A percentile compares a stretch with the other conserved stretches of the same genome.
Conservation (phyloP, 2,329 filamentous ascomycete species). For the Aspergillus ochraceoroseus region DNA sequence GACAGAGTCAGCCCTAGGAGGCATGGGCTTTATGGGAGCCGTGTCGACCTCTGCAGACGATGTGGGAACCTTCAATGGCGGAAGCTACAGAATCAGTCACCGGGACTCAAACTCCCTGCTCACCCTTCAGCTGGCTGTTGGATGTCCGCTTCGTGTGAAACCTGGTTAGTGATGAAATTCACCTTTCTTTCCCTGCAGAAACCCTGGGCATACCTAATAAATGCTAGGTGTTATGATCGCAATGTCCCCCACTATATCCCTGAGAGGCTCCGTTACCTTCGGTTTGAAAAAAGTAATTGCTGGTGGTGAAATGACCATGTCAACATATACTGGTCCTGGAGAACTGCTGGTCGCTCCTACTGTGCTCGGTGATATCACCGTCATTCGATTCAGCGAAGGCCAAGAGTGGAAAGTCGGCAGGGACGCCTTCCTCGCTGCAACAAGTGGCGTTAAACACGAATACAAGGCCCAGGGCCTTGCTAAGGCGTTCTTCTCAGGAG, state of each 20-base stretch:
- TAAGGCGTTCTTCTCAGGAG: conserved; percentile 91
- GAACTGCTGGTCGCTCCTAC: conserved; percentile 80
- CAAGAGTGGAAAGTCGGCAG: conserved; percentile 74
- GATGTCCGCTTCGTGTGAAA: conserved; percentile 74
- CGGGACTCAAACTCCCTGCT: conserved; percentile 84
- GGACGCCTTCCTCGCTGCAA: conserved; percentile 80
- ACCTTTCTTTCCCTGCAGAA: no score
- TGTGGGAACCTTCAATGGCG: conserved; percentile 94
- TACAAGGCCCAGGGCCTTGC: conserved; percentile 79
- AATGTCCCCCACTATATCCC: conserved; percentile 82
- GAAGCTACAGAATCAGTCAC: conserved; percentile 88
- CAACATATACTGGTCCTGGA: conserved; percentile 80
- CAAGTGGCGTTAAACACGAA: conserved; percentile 81
- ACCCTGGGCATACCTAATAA: neutral
- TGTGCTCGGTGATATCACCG: conserved; percentile 78
- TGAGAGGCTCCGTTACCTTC: conserved; percentile 80
- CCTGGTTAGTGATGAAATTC: conserved; percentile 65
- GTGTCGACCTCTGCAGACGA: conserved; percentile 63
- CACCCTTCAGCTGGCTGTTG: conserved; percentile 83
- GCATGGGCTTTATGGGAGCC: conserved; percentile 7
- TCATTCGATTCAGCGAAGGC: conserved; percentile 65
- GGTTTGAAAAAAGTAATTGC: conserved; percentile 85
- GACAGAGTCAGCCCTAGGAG: neutral
- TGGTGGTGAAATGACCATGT: conserved; percentile 71
- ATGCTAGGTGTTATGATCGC: conserved; percentile 75